A percentile compares a stretch with the other conserved stretches of the same genome.
Evolutionary conservation across 108 stramenopile genomes (phyloP).

Genomic region (Seminavis robusta): DNA sequence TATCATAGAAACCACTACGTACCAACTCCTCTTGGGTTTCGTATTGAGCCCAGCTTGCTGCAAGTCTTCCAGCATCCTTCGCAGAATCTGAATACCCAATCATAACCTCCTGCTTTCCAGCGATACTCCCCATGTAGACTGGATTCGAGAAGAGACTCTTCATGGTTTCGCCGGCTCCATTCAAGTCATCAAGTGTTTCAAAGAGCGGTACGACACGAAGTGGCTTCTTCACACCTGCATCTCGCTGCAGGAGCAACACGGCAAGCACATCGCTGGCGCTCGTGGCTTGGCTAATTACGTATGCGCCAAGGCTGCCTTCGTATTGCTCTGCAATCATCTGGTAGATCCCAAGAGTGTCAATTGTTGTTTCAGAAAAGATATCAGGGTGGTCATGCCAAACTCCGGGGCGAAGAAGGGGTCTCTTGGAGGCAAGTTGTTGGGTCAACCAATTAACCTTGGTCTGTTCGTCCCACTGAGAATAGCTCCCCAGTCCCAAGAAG

Average conservation of each 20-base stretch:
- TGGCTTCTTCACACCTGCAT: constrained; percentile 90
- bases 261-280: constrained; percentile 91
- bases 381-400: constrained; percentile 61
- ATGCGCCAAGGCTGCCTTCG: constrained; percentile 88
- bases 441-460: constrained; percentile 89
- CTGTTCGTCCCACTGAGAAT: constrained; percentile 87
- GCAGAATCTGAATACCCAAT: constrained; percentile 97
- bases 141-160: constrained; percentile 79
- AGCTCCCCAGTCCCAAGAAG: constrained; percentile 90
- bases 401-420: constrained; percentile 85
- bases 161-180: constrained; percentile 88
- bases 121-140: constrained; percentile 82
- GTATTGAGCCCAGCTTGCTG: constrained; percentile 95
- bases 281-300: constrained; percentile 95
- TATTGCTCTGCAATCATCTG: constrained; percentile 83
- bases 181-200: constrained; percentile 94
- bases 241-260: constrained; percentile 88
- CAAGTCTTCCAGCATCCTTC: constrained; percentile 96
- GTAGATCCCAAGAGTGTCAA: constrained; percentile 79
- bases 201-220: constrained; percentile 96
- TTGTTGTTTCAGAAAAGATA: constrained; percentile 59
- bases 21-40: constrained; percentile 87
- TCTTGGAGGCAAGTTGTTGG: constrained; percentile 74
- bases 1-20: constrained; percentile 40
- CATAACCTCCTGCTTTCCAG: constrained; percentile 95